Base-by-base conservation (phyloP, 768 basidiomycete genomes). In the Mycena kentingensis region DNA sequence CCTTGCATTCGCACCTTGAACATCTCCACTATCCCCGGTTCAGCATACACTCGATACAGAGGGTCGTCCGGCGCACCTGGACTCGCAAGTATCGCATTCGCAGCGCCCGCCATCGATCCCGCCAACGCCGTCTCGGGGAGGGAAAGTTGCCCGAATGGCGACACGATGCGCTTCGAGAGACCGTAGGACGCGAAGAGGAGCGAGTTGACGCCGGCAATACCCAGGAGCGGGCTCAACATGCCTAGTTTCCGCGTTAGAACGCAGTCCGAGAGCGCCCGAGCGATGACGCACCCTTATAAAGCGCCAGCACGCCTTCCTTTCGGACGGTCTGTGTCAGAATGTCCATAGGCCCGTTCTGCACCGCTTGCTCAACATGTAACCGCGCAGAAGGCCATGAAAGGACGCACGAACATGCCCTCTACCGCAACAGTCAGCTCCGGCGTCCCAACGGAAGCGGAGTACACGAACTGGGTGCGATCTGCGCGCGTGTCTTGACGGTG, bases 1-100 rank as follows among this genome's bases (percentile, higher is more conserved):
- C 89, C 94, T 70, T 97, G 95, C 96, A 97, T 97, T 16, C 91
- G 81, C 25, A 98, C 92, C 71, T 99, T 98, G 76, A 98, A 98
- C 90, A 98, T 92, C 71, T 99, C 97, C 45, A 93, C 91, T 92
- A 54, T 34, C 43, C 22, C 42, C 22, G 18, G 6, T 21, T 31
- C 10, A 25, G n/a, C 25, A 10, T 34, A 13, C 34, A 5, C 21
- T 18, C n/a, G 26, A 38, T 29, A 2, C 31, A 25, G 16, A 12
- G 12, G 21, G 12, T 31, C 27, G 35, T 10, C 32, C 25, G 11
- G 60, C 74, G 37, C 26, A 87, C 85, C 93, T 46, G 97, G 97
- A 68, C 90, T 90, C 2, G 96, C 96, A 2, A 98, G 78, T 8
- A 98, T 70, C 12, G 96, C 84, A 65, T 98, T 96, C 1, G 81